Evolutionary conservation across 306 rosid species (phyloP).

Genomic region (Acacia melanoxylon): DNA sequence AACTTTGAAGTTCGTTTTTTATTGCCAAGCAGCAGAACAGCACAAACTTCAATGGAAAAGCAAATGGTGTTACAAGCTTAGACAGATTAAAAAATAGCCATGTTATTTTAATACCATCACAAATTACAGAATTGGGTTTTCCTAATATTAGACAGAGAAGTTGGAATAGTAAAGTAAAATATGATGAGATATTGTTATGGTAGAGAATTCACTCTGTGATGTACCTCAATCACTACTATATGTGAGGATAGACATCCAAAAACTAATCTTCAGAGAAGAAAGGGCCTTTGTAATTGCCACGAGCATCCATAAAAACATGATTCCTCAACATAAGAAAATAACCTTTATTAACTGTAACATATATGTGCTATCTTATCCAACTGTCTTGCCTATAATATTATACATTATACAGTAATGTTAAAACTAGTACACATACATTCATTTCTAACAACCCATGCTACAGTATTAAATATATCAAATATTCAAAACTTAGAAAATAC

Average conservation of each 20-base stretch:
- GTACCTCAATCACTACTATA: not conserved
- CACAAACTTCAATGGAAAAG: not conserved
- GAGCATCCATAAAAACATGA: not conserved
- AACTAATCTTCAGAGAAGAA: not conserved
- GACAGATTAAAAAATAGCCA: not conserved
- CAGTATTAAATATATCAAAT: too few species aligned
- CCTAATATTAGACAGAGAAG: not conserved
- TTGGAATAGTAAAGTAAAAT: not conserved
- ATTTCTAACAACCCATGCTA: not conserved
- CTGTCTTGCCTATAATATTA: too few species aligned
- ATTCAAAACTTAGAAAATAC: too few species aligned
- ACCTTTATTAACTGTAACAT: not conserved
- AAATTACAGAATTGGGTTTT: not conserved
- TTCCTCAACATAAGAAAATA: not conserved
- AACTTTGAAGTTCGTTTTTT: not conserved
- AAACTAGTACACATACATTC: not conserved
- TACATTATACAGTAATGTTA: not conserved
- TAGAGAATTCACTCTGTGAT: not conserved
- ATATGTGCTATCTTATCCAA: not conserved
- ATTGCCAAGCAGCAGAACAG: not conserved
- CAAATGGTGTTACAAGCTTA: not conserved
- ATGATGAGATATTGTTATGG: not conserved
- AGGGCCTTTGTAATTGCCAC: not conserved
- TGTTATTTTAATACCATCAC: not conserved
- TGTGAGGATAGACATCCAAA: not conserved